phyloP scores from a whole-genome alignment of 306 rosid genomes.

The Luffa aegyptiaca region DNA sequence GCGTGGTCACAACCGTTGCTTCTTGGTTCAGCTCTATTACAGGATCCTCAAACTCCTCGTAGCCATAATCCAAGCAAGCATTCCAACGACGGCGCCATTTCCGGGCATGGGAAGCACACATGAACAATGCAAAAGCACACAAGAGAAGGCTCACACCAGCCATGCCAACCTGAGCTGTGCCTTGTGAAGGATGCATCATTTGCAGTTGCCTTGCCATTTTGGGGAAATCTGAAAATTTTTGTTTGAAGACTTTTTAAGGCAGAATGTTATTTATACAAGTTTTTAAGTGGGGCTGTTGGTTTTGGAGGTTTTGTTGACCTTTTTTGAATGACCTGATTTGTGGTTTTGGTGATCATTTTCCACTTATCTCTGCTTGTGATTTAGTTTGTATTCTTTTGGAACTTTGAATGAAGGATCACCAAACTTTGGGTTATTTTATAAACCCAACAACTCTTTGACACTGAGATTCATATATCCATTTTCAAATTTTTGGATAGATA shows the following conservation, averaged over 20 bases:
- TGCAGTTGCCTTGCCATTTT: slow-evolving; percentile 54
- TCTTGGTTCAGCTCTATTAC: slow-evolving; percentile 35
- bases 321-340: background rate
- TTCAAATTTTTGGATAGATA: background rate
- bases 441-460: background rate
- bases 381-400: background rate
- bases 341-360: slow-evolving; percentile 45
- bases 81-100: slow-evolving; percentile 36
- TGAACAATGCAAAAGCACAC: slow-evolving; percentile 50
- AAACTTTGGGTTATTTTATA: background rate
- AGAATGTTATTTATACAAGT: background rate
- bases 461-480: background rate
- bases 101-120: slow-evolving; percentile 75
- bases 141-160: slow-evolving; percentile 35
- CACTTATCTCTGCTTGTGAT: background rate
- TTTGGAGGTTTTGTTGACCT: slow-evolving; percentile 34
- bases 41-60: slow-evolving; percentile 27
- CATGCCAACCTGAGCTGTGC: slow-evolving; percentile 29
- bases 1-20: slow-evolving; percentile 5
- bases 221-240: slow-evolving; percentile 6
- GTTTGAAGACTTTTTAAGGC: background rate
- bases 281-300: slow-evolving; percentile 30
- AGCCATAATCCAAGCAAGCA: slow-evolving; percentile 27
- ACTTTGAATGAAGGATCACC: background rate
- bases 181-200: slow-evolving; percentile 15